Evolutionary conservation across 2,329 filamentous ascomycete genomes (phyloP), one percentile per base, ranked within the genome.

Genomic region (Fusarium ramigenum): DNA sequence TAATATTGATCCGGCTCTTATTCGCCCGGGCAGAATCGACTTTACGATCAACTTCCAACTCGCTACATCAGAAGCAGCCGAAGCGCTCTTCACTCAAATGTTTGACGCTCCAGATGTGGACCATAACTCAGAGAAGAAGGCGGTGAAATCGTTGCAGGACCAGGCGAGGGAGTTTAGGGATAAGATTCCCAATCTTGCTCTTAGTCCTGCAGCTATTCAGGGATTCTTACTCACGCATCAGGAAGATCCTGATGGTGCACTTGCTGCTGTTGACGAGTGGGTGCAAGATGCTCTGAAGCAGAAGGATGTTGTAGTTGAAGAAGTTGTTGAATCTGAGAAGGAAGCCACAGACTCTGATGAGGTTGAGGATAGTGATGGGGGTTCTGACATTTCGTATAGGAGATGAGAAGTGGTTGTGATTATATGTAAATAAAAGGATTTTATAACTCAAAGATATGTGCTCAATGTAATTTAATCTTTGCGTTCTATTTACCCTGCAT

Each of bases 181-280:
- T 5, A 59, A 49, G 28, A 34, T 73, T 7, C 70, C 70, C 0
- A 42, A 68, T 28, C 37, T 32, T 37, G 23, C 44, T 6, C 67
- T 71, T 37, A 71, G 64, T 2, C 70, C 70, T 7, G 70, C 70
- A 4, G 64, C 65, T 25, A 61, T 73, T 25, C 70, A 73, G 36
- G 68, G 69, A 7, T 72, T 56, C 25, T 44, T 73, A 0, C 68
- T 72, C 16, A 63, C 30, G 2, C 50, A 71, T 1, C 66, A 63
- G 4, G 64, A 63, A 21, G 58, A 69, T 2, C 66, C 66, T 8
- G 39, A 36, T 10, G 64, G 58, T 2, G 66, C 66, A 36, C 36
- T 69, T 46, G 46, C 32, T 25, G 58, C 40, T 54, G 58, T 47
- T 4, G 64, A 53, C 25, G 16, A 11, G 1, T 68, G 66, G 64